phyloP scores from a whole-genome alignment of 768 basidiomycete species.

The Boletus vermiculosoides region DNA sequence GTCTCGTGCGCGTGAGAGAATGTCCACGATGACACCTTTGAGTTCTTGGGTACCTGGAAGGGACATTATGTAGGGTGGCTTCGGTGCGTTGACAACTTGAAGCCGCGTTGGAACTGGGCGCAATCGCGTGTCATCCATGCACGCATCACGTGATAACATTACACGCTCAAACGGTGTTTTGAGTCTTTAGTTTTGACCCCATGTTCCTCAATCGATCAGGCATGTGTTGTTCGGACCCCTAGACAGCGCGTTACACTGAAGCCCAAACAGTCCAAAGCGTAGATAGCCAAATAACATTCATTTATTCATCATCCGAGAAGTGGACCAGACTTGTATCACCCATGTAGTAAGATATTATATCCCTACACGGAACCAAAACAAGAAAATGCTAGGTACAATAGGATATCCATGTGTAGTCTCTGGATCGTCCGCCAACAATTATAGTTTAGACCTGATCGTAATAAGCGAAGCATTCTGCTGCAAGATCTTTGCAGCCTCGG shows the following conservation, averaged over 20 bases:
- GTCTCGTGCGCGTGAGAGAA: conserved; percentile 24
- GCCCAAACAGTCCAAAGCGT: too few species aligned
- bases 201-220: too few species aligned
- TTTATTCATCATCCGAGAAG: too few species aligned
- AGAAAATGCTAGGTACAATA: background rate
- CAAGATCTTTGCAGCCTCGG: conserved; percentile 51
- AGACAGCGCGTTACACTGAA: too few species aligned
- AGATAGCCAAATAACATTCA: too few species aligned
- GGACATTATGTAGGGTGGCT: conserved; percentile 2
- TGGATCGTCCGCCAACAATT: background rate
- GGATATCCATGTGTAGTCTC: background rate
- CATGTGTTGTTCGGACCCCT: too few species aligned
- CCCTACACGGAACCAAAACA: background rate
- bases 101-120: background rate
- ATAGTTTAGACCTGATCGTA: conserved; percentile 51
- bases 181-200: too few species aligned
- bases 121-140: background rate
- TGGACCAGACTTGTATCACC: background rate
- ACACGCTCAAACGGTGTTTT: too few species aligned
- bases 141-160: conserved; percentile 14
- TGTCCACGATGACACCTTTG: conserved; percentile 17
- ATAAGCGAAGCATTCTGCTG: conserved; percentile 40
- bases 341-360: background rate
- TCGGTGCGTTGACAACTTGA: background rate
- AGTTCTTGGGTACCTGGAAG: conserved; percentile 18